phyloP scores from a whole-genome alignment of 352 stramenopile species.

The Thalassiosira exigua region DNA sequence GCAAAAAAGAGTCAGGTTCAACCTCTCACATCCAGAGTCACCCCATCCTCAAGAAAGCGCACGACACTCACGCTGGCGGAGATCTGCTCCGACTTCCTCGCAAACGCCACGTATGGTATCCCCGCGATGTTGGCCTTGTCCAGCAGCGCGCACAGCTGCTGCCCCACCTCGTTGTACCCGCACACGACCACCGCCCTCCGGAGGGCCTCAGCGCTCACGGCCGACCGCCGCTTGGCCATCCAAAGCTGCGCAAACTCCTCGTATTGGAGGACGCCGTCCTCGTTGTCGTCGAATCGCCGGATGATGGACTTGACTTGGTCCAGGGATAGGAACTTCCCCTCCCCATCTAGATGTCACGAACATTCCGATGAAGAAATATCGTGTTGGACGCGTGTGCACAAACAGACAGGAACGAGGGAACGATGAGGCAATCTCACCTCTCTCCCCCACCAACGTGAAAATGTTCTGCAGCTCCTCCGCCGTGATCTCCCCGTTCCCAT shows the following conservation, averaged over 20 bases:
- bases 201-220: slow-evolving; percentile 38
- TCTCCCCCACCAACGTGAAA: slow-evolving; percentile 51
- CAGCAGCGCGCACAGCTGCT: slow-evolving; percentile 51
- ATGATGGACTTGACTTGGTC: slow-evolving; percentile 57
- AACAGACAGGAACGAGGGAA: background rate
- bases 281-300: slow-evolving; percentile 57
- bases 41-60: no score
- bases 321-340: slow-evolving; percentile 49
- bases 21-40: no score
- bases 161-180: slow-evolving; percentile 66
- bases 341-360: slow-evolving; percentile 30
- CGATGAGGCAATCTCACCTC: slow-evolving; percentile 13
- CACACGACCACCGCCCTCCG: slow-evolving; percentile 70
- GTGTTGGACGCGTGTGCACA: no score
- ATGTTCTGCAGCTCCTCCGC: slow-evolving; percentile 45
- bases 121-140: slow-evolving; percentile 25
- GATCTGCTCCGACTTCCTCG: slow-evolving; percentile 60
- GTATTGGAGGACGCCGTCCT: slow-evolving; percentile 54
- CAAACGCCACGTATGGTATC: slow-evolving; percentile 68
- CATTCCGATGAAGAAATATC: no score
- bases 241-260: slow-evolving; percentile 58
- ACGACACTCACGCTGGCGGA: slow-evolving; percentile 53
- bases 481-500: background rate
- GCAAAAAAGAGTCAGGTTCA: no score
- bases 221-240: slow-evolving; percentile 50